Evolutionary conservation across 83 land plant species (phyloP).

Genomic region (Picea abies): DNA sequence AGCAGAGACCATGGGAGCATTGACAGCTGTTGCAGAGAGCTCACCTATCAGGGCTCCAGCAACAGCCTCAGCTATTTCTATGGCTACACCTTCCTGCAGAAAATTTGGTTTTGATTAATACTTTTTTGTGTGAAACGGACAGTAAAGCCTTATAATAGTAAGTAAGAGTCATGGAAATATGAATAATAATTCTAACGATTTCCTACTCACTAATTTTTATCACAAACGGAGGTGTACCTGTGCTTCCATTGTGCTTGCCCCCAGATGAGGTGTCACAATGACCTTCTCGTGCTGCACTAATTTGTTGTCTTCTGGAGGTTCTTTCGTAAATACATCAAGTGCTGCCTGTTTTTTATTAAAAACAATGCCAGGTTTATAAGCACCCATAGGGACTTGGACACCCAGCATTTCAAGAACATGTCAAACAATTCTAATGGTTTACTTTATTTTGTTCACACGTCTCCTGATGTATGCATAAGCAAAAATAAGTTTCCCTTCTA

Average conservation of each 20-base stretch:
- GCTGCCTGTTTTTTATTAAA: slow-evolving; percentile 66
- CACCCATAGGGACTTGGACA: not conserved
- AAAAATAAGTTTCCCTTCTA: not conserved
- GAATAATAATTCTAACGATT: not conserved
- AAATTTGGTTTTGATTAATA: not conserved
- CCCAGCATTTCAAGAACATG: not conserved
- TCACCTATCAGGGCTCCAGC: slow-evolving; percentile 77
- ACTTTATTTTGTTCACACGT: not conserved
- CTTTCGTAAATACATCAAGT: slow-evolving; percentile 90
- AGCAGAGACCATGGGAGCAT: slow-evolving; percentile 81
- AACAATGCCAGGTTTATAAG: not conserved
- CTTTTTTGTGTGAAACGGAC: not conserved
- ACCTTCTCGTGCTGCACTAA: slow-evolving; percentile 84
- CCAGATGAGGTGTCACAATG: slow-evolving; percentile 91
- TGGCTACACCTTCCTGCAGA: slow-evolving; percentile 79
- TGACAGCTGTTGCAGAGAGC: slow-evolving; percentile 84
- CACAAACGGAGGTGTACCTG: slow-evolving; percentile 46
- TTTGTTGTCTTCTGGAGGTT: slow-evolving; percentile 85
- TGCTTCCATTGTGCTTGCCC: slow-evolving; percentile 94
- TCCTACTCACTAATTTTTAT: not conserved
- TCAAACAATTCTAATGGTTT: not conserved
- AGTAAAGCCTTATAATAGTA: not conserved
- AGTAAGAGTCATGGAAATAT: not conserved
- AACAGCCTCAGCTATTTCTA: slow-evolving; percentile 84
- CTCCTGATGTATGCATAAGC: not conserved